Evolutionary conservation across 2,329 filamentous ascomycete genomes (phyloP), one percentile per base, ranked within the genome.

Genomic region (Phoma sp.): DNA sequence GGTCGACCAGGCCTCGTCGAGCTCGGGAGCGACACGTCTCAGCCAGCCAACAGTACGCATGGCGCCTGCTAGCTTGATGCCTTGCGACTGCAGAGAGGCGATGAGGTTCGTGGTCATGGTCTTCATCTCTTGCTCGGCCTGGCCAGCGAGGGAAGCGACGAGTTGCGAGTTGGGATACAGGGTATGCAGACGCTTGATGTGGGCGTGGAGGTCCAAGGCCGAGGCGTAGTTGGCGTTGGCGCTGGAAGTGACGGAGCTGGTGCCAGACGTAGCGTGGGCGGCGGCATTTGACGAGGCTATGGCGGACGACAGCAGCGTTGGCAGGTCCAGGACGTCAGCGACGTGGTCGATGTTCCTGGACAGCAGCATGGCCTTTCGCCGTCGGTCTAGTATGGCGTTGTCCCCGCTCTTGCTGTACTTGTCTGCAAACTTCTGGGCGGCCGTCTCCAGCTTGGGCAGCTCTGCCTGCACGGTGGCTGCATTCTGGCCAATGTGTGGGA

Each of bases 21-120:
- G 78, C 58, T 96, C 93, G 0, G 93, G 92, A 0, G 94, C 85
- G 4, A 97, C 88, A 29, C 95, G 85, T 38, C 94, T 88, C 39
- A 99, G 81, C 90, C 92, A 97, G 55, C 92, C 91, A 43, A 97
- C 88, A 1, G 92, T 96, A 47, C 96, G 86, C 78, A 99, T 90
- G 0, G 92, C 93, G 12, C 89, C 89, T 22, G 95, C 93, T 4
- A 99, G 84, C 75, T 97, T 96, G 45, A 99, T 83, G 19, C 86
- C 86, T 2, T 91, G 91, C 0, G 85, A 83, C 62, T 92, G 89
- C 24, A 99, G 82, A 9, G 88, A 88, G 9, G 83, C 80, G 53
- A 99, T 88, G 4, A 99, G 84, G 65, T 95, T 92, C 8, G 88
- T 86, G 0, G 92, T 91, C 85, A 98, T 92, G 53, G 90, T 87